These are phyloP conservation scores for Podospora tetraspora DNA, from an alignment of 495 filamentous ascomycete genomes.

Conservation along the genomic window DNA sequence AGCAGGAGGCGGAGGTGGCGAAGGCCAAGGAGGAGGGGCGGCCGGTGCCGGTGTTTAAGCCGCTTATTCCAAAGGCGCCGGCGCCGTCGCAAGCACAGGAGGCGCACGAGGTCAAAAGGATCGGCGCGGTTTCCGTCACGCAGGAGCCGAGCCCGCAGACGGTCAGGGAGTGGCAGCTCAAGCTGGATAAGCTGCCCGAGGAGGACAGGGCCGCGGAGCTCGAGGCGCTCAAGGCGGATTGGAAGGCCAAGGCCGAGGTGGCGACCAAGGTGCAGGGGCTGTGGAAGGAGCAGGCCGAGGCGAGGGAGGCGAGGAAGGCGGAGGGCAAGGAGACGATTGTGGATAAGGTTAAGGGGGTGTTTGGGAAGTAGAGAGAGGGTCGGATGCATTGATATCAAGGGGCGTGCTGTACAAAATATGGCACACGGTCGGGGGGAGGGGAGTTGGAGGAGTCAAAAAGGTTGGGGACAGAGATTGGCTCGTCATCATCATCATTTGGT, in stretches of 20 bases:
- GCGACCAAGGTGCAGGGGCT: conserved; percentile 48
- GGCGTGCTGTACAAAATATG: conserved; percentile 3
- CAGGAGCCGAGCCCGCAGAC: conserved; percentile 32
- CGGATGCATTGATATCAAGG: conserved; percentile 2
- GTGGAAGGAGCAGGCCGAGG: conserved; percentile 53
- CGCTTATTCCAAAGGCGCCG: conserved; percentile 34
- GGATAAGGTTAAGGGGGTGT: conserved; percentile 38
- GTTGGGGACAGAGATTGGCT: not conserved
- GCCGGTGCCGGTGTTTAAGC: conserved; percentile 45
- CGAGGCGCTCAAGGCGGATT: conserved; percentile 55
- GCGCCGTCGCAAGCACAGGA: not conserved
- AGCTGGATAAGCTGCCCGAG: conserved; percentile 54
- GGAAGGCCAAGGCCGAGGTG: conserved; percentile 52
- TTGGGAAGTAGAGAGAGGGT: conserved; percentile 8
- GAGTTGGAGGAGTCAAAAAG: not conserved
- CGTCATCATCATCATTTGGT: conserved; percentile 4
- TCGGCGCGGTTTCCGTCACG: conserved; percentile 1
- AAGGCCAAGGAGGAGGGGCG: conserved; percentile 59
- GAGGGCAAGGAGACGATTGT: conserved; percentile 51
- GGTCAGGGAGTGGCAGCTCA: conserved; percentile 44
- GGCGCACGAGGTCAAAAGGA: conserved; percentile 7
- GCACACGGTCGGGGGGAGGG: not conserved
- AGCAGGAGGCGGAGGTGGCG: conserved; percentile 64
- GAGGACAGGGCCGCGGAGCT: conserved; percentile 64
- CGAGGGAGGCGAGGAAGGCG: conserved; percentile 52